These are phyloP conservation scores for Fusarium neocosmosporiellum DNA, from an alignment of 2,329 filamentous ascomycete species.

Conservation along the genomic window DNA sequence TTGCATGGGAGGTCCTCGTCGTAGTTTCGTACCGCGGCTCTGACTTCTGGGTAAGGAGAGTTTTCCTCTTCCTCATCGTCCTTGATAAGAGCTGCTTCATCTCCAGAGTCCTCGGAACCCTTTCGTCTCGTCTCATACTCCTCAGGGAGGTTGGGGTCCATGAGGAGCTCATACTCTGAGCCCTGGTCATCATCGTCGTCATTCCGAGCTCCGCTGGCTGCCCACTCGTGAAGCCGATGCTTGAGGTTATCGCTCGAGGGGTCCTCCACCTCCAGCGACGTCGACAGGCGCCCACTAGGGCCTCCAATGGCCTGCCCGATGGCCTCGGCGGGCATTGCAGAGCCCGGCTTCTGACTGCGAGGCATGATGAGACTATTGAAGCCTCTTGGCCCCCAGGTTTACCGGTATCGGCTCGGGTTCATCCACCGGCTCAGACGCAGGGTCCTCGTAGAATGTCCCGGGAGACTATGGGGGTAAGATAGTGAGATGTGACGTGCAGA, in stretches of 20 bases:
- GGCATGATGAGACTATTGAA: slow-evolving; percentile 10
- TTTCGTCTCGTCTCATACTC: slow-evolving; percentile 54
- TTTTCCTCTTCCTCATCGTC: slow-evolving; percentile 49
- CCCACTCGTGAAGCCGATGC: slow-evolving; percentile 55
- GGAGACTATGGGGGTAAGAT: background rate
- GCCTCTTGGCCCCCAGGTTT: background rate
- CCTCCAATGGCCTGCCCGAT: slow-evolving; percentile 39
- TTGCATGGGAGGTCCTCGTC: slow-evolving; percentile 75
- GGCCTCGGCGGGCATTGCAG: slow-evolving; percentile 28
- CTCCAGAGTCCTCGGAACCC: slow-evolving; percentile 20
- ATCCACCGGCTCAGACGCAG: background rate
- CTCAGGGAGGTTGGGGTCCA: slow-evolving; percentile 63
- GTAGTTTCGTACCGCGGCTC: slow-evolving; percentile 72
- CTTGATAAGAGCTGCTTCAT: slow-evolving; percentile 40
- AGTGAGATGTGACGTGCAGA: background rate
- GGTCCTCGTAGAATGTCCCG: background rate
- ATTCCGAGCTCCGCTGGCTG: slow-evolving; percentile 52
- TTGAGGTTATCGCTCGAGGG: slow-evolving; percentile 40
- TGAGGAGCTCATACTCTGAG: slow-evolving; percentile 66
- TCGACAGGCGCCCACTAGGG: slow-evolving; percentile 43
- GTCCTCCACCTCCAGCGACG: slow-evolving; percentile 41
- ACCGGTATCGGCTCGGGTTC: background rate
- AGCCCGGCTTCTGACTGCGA: slow-evolving; percentile 8
- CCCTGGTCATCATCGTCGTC: slow-evolving; percentile 59
- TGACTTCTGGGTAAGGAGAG: slow-evolving; percentile 75